Percentiles rank a stretch among this genome's conserved stretches.
Conservation (phyloP, 2,329 filamentous ascomycete species). For the Fusarium mundagurra region DNA sequence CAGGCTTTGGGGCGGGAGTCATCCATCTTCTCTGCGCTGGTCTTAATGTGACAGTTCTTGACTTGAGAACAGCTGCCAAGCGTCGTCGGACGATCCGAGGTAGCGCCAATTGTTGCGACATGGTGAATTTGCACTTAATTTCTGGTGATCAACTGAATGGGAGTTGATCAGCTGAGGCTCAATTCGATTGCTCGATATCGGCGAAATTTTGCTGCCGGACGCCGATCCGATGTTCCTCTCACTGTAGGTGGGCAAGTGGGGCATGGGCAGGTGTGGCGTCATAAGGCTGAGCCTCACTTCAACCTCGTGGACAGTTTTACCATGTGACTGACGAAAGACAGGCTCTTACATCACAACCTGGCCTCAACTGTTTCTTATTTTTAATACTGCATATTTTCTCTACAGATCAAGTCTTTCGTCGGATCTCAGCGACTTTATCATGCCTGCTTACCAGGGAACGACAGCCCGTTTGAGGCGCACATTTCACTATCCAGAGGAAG, state of each 20-base stretch:
- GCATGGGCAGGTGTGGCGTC: constrained; percentile 37
- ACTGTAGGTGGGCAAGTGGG: constrained; percentile 25
- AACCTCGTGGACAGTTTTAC: constrained; percentile 10
- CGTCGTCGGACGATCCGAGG: constrained; percentile 41
- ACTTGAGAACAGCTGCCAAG: constrained; percentile 38
- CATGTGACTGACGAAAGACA: constrained; percentile 40
- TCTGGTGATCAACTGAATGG: constrained; percentile 1
- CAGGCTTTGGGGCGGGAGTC: constrained; percentile 65
- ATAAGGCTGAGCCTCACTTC: constrained; percentile 42
- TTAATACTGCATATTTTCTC: not conserved
- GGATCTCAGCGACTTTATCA: not conserved
- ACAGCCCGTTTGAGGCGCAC: constrained; percentile 75
- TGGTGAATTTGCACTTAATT: not conserved
- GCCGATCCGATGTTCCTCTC: constrained; percentile 15
- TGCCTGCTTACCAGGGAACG: constrained; percentile 43
- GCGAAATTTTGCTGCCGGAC: constrained; percentile 43
- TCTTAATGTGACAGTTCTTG: constrained; percentile 22
- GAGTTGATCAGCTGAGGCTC: constrained; percentile 38
- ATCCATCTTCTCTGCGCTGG: constrained; percentile 57
- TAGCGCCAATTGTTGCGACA: constrained; percentile 41
- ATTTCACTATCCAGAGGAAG: constrained; percentile 78
- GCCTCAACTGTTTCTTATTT: not conserved
- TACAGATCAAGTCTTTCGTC: not conserved
- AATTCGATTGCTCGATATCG: constrained; percentile 22
- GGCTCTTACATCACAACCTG: constrained; percentile 6